Percentiles rank a stretch among this genome's conserved stretches.
Conservation (phyloP, 495 filamentous ascomycete species). For the Hamigera avellanea region DNA sequence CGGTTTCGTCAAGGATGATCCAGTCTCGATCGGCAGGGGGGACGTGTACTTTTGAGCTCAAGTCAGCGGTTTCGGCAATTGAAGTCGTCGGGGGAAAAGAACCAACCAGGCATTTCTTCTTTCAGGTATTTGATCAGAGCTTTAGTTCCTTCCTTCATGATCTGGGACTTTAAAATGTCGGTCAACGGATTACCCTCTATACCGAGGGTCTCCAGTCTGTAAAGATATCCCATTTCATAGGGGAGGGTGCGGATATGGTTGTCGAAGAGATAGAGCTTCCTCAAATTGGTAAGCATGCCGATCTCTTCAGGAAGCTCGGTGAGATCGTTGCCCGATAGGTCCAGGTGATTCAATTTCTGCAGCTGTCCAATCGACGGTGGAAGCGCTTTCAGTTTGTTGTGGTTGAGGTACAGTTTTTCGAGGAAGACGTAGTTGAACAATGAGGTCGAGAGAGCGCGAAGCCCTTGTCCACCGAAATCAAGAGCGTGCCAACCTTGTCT, state of each 20-base stretch:
- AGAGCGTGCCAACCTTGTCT: constrained; percentile 82
- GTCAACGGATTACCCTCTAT: constrained; percentile 85
- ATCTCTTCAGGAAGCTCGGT: constrained; percentile 78
- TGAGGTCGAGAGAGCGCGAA: constrained; percentile 64
- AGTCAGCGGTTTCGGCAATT: neutral
- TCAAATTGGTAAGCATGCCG: constrained; percentile 87
- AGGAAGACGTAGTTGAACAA: constrained; percentile 83
- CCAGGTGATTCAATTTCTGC: constrained; percentile 64
- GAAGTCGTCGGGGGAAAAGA: neutral
- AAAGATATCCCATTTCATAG: constrained; percentile 75
- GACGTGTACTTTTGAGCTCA: constrained; percentile 26
- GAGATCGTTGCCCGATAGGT: constrained; percentile 80
- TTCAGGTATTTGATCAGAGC: constrained; percentile 70
- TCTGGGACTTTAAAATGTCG: constrained; percentile 55
- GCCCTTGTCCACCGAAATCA: constrained; percentile 86
- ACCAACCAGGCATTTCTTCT: constrained; percentile 72
- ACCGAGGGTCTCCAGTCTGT: constrained; percentile 75
- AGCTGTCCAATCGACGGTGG: constrained; percentile 71
- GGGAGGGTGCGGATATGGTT: constrained; percentile 77
- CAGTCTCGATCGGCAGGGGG: constrained; percentile 65
- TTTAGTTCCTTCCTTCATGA: constrained; percentile 79
- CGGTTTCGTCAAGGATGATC: constrained; percentile 53
- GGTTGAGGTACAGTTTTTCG: constrained; percentile 78
- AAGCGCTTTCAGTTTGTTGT: constrained; percentile 72
- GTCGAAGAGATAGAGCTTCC: constrained; percentile 71